phyloP scores from a whole-genome alignment of 163 green algal genomes.

The Chloromonas sp. region DNA sequence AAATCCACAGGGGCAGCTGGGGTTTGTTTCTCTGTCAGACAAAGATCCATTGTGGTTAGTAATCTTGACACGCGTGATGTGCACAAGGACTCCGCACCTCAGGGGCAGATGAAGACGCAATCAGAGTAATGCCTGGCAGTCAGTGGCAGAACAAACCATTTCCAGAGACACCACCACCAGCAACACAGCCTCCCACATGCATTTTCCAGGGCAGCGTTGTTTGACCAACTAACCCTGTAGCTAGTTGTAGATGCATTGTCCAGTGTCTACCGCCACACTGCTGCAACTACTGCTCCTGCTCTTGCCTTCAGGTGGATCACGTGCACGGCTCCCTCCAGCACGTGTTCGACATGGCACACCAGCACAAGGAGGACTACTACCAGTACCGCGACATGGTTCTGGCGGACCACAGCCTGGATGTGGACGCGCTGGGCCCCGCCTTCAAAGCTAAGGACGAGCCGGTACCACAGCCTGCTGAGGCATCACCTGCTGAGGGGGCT shows the following conservation, averaged over 20 bases:
- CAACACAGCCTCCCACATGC: not conserved
- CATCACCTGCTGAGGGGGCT: not conserved
- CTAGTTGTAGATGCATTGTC: too few relatives aligned
- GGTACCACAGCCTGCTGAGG: not conserved
- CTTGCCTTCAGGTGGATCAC: slow-evolving; percentile 18
- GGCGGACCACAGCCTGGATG: slow-evolving; percentile 45
- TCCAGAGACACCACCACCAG: not conserved
- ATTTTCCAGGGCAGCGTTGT: not conserved
- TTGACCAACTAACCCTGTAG: too few relatives aligned
- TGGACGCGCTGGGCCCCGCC: slow-evolving; percentile 28
- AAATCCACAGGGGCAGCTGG: not conserved
- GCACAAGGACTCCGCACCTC: too few relatives aligned
- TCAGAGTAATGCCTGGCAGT: not conserved
- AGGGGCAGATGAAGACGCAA: too few relatives aligned
- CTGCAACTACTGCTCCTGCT: not conserved
- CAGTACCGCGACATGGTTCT: slow-evolving; percentile 50
- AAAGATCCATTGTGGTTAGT: too few relatives aligned
- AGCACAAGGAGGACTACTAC: slow-evolving; percentile 53
- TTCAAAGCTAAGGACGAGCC: slow-evolving; percentile 37
- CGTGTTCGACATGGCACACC: slow-evolving; percentile 47
- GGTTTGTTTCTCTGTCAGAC: too few relatives aligned
- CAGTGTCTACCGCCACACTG: not conserved
- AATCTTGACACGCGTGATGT: too few relatives aligned
- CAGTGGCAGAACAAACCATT: not conserved
- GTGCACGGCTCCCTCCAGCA: slow-evolving; percentile 45